Evolutionary conservation across 1,139 yeast species (phyloP), one percentile per base, ranked within the genome.

Genomic region (Saccharomyces hybrid): DNA sequence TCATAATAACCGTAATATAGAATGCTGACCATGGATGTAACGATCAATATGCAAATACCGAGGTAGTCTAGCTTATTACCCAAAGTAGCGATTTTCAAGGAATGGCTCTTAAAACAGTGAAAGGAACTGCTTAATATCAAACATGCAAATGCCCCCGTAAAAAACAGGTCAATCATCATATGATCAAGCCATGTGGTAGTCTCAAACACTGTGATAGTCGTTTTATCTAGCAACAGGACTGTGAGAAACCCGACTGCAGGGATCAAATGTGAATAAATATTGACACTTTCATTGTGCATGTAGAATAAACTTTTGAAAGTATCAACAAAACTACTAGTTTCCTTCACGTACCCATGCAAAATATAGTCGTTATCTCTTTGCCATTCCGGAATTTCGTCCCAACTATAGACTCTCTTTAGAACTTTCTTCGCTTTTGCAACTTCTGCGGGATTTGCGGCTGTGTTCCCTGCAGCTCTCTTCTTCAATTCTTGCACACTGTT

Each of bases 61-160:
- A 90, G 78, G 64, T 90, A 91, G 69, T 90, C 98, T 56, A 89
- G 75, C 62, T 84, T 87, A 67, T 89, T 88, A 1, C 96, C 96
- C 55, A 83, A 73, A 47, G 75, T 73, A 44, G 86, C 77, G 7
- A 88, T 80, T 28, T 65, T 61, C 29, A 73, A 77, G 8, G 96
- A 88, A 68, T 90, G 97, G 55, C 84, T 77, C 66, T 88, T 89
- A 54, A 88, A 64, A 57, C 87, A 78, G 66, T 90, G 98, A 72
- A 86, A 90, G 1, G 78, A 72, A 19, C 95, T 86, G 41, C 95
- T 86, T 76, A 87, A 76, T 48, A 82, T 78, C 58, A 91, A 72
- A 65, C 97, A 90, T 1, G 73, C 61, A 27, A 75, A 71, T 42
- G 81, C 80, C 2, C 88, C 87, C 12, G 74, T 56, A 49, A 79